Base-by-base conservation (phyloP, 306 rosid species). In the Lithocarpus polystachyus region DNA sequence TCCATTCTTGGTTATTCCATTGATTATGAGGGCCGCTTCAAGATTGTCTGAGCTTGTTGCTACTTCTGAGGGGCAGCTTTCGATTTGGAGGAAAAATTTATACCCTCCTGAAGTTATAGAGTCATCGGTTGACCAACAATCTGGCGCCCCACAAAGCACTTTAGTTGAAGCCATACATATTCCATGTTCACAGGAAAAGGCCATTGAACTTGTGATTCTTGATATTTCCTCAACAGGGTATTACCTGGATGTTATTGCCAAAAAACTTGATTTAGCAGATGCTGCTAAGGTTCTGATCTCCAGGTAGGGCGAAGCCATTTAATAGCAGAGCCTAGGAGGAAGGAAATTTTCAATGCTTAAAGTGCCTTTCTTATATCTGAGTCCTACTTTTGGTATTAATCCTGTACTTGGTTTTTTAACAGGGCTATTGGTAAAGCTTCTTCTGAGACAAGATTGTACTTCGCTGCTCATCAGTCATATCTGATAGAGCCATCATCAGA, bases 391-490 rank as follows among this genome's bases (percentile, higher is more conserved):
- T 55, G 31, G 4, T 75, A 29, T 45, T 26, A 11, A 69, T 74
- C 59, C 72, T 12, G 54, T 83, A 73, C 72, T 76, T 82, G 74
- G 48, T 69, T 80, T 73, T 79, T 57, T 84, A 82, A 56, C 89
- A 95, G 98, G 90, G 90, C 89, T 82, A 68, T 95, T 73, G 98
- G 99, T 62, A 95, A 87, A 87, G 87, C 96, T 70, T 93, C 99
- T 72, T 91, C 96, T 7, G 99, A 95, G 90, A 90, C 88, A 56
- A 90, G 97, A 78, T 57, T 93, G 62, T 90, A 90, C 85, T 93
- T 88, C 83, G 80, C 92, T 78, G 88, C 94, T 71, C 83, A 88
- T 4, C 86, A 77, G 62, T 75, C 89, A 65, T 86, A 64, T 86
- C 60, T 84, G 56, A 81, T 74, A 76, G 89, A 90, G 57, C 83